phyloP scores from a whole-genome alignment of 1,139 yeast species.

The Suhomyces chickasaworum region DNA sequence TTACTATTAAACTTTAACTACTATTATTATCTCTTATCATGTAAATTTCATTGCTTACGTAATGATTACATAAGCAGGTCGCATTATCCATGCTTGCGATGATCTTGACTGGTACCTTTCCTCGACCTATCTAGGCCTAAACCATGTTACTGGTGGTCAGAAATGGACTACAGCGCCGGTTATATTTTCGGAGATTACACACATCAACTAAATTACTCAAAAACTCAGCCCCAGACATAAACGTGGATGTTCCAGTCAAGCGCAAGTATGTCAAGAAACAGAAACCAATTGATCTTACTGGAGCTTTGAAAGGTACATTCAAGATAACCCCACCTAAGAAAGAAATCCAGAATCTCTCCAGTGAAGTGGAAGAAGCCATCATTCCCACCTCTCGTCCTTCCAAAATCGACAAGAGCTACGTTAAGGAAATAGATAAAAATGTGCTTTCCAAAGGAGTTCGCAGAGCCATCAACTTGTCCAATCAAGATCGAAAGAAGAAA shows the following conservation, averaged over 20 bases:
- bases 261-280: slow-evolving; percentile 15
- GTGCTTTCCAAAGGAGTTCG: slow-evolving; percentile 18
- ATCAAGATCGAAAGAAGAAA: slow-evolving; percentile 11
- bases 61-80: background rate
- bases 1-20: too few relatives aligned
- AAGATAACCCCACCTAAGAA: slow-evolving; percentile 15
- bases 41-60: background rate
- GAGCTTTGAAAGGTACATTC: slow-evolving; percentile 17
- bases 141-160: background rate
- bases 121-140: background rate
- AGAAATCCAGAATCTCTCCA: slow-evolving; percentile 13
- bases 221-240: background rate
- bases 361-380: slow-evolving; percentile 5
- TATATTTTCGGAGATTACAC: background rate
- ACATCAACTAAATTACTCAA: background rate
- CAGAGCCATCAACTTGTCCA: slow-evolving; percentile 15
- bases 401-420: slow-evolving; percentile 17
- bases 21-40: too few relatives aligned
- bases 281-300: slow-evolving; percentile 15
- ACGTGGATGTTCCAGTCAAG: slow-evolving; percentile 2
- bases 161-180: background rate
- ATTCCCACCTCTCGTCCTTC: slow-evolving; percentile 13
- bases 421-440: slow-evolving; percentile 18
- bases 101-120: background rate
- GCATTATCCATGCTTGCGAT: background rate